Evolutionary conservation across 2,329 filamentous ascomycete genomes (phyloP).

Genomic region (Pseudopithomyces maydicus): DNA sequence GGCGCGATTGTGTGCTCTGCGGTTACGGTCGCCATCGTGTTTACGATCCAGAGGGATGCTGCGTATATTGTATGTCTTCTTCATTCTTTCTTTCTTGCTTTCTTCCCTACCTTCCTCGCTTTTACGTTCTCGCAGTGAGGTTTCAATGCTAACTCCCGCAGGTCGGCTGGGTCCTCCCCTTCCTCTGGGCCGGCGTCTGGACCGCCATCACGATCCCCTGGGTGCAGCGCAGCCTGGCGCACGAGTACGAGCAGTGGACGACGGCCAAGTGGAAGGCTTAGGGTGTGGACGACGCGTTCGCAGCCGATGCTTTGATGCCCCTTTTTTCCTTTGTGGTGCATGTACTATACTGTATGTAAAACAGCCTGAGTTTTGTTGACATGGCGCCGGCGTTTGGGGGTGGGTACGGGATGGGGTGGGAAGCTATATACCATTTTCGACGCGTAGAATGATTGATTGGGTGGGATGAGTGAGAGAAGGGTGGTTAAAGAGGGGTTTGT

Average conservation of each 20-base stretch:
- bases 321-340: neutral
- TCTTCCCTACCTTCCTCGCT: too few species aligned
- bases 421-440: neutral
- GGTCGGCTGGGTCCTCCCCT: slow-evolving; percentile 56
- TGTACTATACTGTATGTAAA: neutral
- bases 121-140: too few species aligned
- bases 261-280: slow-evolving; percentile 45
- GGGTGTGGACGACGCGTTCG: neutral
- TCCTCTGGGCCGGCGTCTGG: slow-evolving; percentile 57
- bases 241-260: slow-evolving; percentile 44
- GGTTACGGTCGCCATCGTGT: slow-evolving; percentile 52
- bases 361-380: neutral
- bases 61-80: slow-evolving; percentile 52
- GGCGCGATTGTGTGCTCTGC: slow-evolving; percentile 49
- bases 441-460: neutral
- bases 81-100: neutral
- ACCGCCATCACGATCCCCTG: slow-evolving; percentile 52
- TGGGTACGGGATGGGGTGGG: neutral
- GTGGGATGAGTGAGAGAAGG: neutral
- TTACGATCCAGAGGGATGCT: slow-evolving; percentile 53
- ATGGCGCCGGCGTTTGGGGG: neutral
- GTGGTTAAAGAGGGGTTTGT: too few species aligned
- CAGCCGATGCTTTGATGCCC: too few species aligned
- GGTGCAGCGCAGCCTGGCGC: slow-evolving; percentile 45
- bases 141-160: slow-evolving; percentile 28